Percentiles rank a stretch among this genome's conserved stretches.
Conservation (phyloP, 2,329 filamentous ascomycete species). For the Colletotrichum brevisporum region DNA sequence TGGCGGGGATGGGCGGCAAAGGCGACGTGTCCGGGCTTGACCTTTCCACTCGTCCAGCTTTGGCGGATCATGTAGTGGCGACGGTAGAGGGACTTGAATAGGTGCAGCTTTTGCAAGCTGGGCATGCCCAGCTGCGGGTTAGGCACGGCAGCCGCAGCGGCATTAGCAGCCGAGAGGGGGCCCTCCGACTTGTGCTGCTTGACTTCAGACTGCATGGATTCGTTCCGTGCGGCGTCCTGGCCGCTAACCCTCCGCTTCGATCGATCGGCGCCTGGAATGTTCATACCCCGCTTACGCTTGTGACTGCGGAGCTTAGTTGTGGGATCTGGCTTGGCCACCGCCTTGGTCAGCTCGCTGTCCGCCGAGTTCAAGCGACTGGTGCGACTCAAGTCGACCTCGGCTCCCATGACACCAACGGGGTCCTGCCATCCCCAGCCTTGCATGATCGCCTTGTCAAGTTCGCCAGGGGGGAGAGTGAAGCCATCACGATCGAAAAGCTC, state of each 20-base stretch:
- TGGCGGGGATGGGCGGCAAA: conserved; percentile 97
- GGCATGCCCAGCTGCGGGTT: conserved; percentile 85
- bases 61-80: conserved; percentile 91
- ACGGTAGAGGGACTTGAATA: conserved; percentile 97
- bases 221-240: conserved; percentile 61
- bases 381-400: conserved; percentile 83
- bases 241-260: conserved; percentile 67
- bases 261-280: conserved; percentile 62
- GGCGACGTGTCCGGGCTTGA: conserved; percentile 91
- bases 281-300: conserved; percentile 70
- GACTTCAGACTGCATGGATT: conserved; percentile 55
- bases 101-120: conserved; percentile 85
- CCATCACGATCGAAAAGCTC: conserved; percentile 89
- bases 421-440: conserved; percentile 99
- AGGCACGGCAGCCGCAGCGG: conserved; percentile 85
- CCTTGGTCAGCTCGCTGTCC: conserved; percentile 65
- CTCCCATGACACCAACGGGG: conserved; percentile 80
- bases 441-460: conserved; percentile 86
- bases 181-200: conserved; percentile 78
- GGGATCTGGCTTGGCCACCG: conserved; percentile 56
- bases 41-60: conserved; percentile 90
- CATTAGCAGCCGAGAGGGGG: conserved; percentile 87
- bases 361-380: conserved; percentile 66
- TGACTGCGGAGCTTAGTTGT: conserved; percentile 62
- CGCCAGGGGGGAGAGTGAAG: conserved; percentile 82